These are phyloP conservation scores for Sporisorium sorghi DNA, from an alignment of 1,284 basidiomycete genomes.

Conservation along the genomic window DNA sequence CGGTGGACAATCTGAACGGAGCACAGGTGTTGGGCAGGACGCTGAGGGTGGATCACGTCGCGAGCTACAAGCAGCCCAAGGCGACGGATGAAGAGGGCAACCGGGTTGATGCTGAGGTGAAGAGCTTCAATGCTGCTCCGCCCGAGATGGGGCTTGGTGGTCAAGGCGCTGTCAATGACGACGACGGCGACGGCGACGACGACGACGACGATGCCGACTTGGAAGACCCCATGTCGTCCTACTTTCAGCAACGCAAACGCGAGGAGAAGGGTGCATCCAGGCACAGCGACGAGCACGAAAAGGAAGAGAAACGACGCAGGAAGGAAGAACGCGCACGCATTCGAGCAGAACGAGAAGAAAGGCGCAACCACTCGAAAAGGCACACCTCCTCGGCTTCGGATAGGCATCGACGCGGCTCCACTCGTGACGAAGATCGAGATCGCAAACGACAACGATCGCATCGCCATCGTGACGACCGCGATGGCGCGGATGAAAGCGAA, in stretches of 20 bases:
- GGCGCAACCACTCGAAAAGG: slow-evolving; percentile 4
- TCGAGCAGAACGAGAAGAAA: slow-evolving; percentile 32
- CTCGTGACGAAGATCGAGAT: neutral
- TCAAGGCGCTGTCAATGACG: slow-evolving; percentile 21
- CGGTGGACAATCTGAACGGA: slow-evolving; percentile 98
- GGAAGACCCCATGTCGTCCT: slow-evolving; percentile 97
- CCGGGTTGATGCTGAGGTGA: slow-evolving; percentile 80
- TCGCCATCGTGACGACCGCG: neutral
- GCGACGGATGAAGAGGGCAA: slow-evolving; percentile 84
- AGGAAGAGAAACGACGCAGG: slow-evolving; percentile 52
- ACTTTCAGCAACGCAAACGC: slow-evolving; percentile 70
- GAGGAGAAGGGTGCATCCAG: slow-evolving; percentile 28
- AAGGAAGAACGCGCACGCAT: slow-evolving; percentile 61
- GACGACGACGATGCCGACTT: slow-evolving; percentile 77
- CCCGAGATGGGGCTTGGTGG: slow-evolving; percentile 25
- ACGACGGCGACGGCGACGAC: slow-evolving; percentile 75
- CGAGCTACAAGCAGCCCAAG: slow-evolving; percentile 85
- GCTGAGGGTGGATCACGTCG: slow-evolving; percentile 90
- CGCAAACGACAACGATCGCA: slow-evolving; percentile 3
- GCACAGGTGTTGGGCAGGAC: slow-evolving; percentile 86
- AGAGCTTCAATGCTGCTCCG: slow-evolving; percentile 62
- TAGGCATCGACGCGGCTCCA: neutral
- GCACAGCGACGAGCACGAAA: slow-evolving; percentile 18
- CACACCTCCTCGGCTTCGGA: neutral
- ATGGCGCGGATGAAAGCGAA: slow-evolving; percentile 3